A percentile compares a stretch with the other conserved stretches of the same genome.
Evolutionary conservation across 208 protist species (phyloP).

Genomic region (Wallacemonas sp.): DNA sequence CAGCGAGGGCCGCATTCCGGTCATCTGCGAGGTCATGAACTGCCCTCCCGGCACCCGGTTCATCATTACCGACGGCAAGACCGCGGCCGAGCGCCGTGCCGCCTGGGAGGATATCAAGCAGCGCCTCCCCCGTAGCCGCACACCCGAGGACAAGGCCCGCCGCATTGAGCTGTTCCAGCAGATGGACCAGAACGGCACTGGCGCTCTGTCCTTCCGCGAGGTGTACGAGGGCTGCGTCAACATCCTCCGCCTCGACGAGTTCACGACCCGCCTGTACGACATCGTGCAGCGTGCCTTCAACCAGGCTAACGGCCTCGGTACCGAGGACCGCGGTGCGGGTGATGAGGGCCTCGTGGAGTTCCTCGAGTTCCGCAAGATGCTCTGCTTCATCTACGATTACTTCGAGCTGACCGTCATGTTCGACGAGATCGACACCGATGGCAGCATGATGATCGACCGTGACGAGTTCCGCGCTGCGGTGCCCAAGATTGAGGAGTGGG

Average conservation of each 20-base stretch:
- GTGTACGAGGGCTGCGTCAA: slow-evolving; percentile 25
- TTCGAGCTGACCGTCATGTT: slow-evolving; percentile 60
- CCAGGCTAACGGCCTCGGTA: slow-evolving; percentile 21
- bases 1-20: background rate
- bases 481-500: slow-evolving; percentile 5
- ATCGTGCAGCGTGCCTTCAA: slow-evolving; percentile 40
- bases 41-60: slow-evolving; percentile 2
- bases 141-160: slow-evolving; percentile 11
- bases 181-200: slow-evolving; percentile 49
- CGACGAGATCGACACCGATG: slow-evolving; percentile 16
- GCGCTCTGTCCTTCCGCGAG: slow-evolving; percentile 41
- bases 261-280: slow-evolving; percentile 18
- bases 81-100: background rate
- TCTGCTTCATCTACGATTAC: slow-evolving; percentile 38
- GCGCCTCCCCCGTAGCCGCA: background rate
- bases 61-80: background rate
- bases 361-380: background rate
- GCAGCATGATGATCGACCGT: slow-evolving; percentile 21
- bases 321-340: slow-evolving; percentile 15
- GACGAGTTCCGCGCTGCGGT: slow-evolving; percentile 35
- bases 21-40: slow-evolving; percentile 11
- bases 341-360: slow-evolving; percentile 18
- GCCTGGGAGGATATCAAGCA: background rate
- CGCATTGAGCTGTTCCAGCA: slow-evolving; percentile 43
- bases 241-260: slow-evolving; percentile 27